These are phyloP conservation scores for Thinopyrum elongatum DNA, from an alignment of 176 grass and related monocot species.

Conservation along the genomic window DNA sequence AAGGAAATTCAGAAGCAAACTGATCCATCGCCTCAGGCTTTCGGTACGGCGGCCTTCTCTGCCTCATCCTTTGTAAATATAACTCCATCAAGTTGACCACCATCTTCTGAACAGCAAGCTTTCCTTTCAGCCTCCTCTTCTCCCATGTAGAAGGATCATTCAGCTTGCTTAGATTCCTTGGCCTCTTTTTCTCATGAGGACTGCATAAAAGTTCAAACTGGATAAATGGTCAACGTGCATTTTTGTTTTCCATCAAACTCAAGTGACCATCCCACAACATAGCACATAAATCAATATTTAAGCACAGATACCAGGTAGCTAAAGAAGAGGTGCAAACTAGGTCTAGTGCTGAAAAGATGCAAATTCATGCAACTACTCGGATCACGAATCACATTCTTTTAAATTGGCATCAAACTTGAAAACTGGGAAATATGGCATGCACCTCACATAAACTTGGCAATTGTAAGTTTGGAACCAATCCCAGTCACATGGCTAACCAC, in stretches of 20 bases:
- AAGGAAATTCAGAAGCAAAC: conserved; percentile 83
- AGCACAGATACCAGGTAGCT: background rate
- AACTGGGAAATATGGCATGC: background rate
- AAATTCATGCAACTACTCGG: background rate
- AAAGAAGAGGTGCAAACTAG: background rate
- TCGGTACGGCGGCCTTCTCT: conserved; percentile 64
- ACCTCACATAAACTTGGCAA: background rate
- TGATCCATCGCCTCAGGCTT: conserved; percentile 51
- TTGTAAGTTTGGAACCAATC: background rate
- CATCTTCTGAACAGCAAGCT: conserved; percentile 97
- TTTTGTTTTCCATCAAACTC: conserved; percentile 32
- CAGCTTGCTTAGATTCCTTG: conserved; percentile 80
- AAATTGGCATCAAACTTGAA: background rate
- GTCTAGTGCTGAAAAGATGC: background rate
- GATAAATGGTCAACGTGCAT: conserved; percentile 58
- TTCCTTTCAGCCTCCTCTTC: conserved; percentile 89
- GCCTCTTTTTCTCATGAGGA: conserved; percentile 82
- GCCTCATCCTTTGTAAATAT: conserved; percentile 88
- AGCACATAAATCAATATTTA: background rate
- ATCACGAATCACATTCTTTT: background rate
- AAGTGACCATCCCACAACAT: background rate
- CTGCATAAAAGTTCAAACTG: conserved; percentile 61
- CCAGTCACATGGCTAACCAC: background rate
- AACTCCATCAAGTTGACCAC: conserved; percentile 93
- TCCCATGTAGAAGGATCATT: conserved; percentile 78